Evolutionary conservation across 2,329 filamentous ascomycete species (phyloP).

Genomic region (Nemania sp.): DNA sequence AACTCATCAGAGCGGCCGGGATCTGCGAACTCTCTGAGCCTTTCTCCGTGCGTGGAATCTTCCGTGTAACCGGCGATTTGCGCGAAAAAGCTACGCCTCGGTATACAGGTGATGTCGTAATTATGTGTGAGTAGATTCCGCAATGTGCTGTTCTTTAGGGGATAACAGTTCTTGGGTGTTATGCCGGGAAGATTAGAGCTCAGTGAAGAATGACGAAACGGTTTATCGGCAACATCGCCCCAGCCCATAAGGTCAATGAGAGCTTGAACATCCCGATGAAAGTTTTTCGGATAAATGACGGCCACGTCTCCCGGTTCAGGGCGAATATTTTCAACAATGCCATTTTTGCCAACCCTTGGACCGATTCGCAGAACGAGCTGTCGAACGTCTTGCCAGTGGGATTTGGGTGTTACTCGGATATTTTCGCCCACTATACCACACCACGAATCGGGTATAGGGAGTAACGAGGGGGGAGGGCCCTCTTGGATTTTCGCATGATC

Average conservation of each 20-base stretch:
- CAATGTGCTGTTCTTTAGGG: constrained; percentile 60
- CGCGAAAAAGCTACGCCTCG: constrained; percentile 83
- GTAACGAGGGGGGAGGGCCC: constrained; percentile 41
- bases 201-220: constrained; percentile 49
- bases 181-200: constrained; percentile 19
- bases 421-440: constrained; percentile 67
- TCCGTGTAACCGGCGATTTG: constrained; percentile 75
- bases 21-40: constrained; percentile 81
- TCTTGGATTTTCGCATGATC: constrained; percentile 15
- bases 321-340: constrained; percentile 42
- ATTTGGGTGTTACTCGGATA: constrained; percentile 70
- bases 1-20: constrained; percentile 85
- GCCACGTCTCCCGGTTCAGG: constrained; percentile 77
- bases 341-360: constrained; percentile 15
- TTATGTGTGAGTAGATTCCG: constrained; percentile 79
- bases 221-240: constrained; percentile 71
- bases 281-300: constrained; percentile 86
- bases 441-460: constrained; percentile 63
- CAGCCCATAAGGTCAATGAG: constrained; percentile 82
- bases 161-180: constrained; percentile 39
- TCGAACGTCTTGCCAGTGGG: constrained; percentile 94
- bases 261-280: constrained; percentile 74
- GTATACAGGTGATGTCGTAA: constrained; percentile 88
- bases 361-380: constrained; percentile 66
- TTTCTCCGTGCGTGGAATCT: constrained; percentile 74